phyloP scores from a whole-genome alignment of 257 asterid species.

The Gentiana macrophylla region DNA sequence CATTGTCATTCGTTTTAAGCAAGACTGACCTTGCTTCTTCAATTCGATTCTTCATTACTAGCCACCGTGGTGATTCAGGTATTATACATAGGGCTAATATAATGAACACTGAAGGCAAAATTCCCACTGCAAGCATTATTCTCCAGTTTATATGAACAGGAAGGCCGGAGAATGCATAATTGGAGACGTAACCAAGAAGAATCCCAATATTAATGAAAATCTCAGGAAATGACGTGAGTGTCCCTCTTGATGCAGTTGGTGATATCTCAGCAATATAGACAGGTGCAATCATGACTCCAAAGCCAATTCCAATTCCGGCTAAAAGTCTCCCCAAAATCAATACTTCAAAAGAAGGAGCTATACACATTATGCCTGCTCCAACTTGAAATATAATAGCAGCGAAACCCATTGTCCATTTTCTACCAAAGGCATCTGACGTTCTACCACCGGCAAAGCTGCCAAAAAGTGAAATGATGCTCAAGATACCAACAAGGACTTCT shows the following conservation, averaged over 20 bases:
- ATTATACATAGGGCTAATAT: slow-evolving; percentile 62
- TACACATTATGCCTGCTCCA: slow-evolving; percentile 72
- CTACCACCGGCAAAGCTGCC: slow-evolving; percentile 84
- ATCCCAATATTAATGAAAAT: slow-evolving; percentile 81
- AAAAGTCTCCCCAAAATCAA: slow-evolving; percentile 69
- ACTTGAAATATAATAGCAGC: slow-evolving; percentile 72
- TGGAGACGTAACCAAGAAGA: slow-evolving; percentile 82
- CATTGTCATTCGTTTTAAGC: slow-evolving; percentile 62
- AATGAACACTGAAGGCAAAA: slow-evolving; percentile 65
- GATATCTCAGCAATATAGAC: slow-evolving; percentile 93
- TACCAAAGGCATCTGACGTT: slow-evolving; percentile 73
- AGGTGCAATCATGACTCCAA: slow-evolving; percentile 90
- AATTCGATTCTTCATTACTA: slow-evolving; percentile 51
- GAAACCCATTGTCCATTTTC: slow-evolving; percentile 93
- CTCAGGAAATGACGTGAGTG: slow-evolving; percentile 83
- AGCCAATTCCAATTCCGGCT: slow-evolving; percentile 83
- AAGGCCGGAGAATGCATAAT: slow-evolving; percentile 67
- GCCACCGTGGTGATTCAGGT: slow-evolving; percentile 92
- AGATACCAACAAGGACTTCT: slow-evolving; percentile 68
- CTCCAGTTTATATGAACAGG: slow-evolving; percentile 70
- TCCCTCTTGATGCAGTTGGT: slow-evolving; percentile 63
- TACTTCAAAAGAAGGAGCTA: slow-evolving; percentile 59
- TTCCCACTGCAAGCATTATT: slow-evolving; percentile 85
- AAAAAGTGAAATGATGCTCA: slow-evolving; percentile 70
- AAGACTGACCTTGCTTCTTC: slow-evolving; percentile 75